phyloP scores from a whole-genome alignment of 192 early-diverging fungal species.

The Coemansia sp. region DNA sequence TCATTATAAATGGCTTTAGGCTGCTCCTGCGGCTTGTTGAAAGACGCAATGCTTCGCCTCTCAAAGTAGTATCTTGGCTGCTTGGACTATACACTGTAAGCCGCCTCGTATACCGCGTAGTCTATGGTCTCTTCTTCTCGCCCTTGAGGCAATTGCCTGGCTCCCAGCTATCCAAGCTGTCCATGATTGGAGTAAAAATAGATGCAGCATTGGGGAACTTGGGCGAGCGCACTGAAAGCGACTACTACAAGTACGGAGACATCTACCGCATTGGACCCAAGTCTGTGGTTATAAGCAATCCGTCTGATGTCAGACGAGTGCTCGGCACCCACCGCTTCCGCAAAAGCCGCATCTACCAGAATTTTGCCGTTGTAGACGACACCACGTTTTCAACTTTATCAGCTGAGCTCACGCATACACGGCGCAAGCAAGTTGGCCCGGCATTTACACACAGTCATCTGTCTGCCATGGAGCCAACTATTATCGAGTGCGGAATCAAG shows the following conservation, averaged over 20 bases:
- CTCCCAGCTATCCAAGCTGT: constrained; percentile 13
- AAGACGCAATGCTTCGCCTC: background rate
- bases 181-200: constrained; percentile 6
- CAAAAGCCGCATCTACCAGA: constrained; percentile 29
- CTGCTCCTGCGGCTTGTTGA: background rate
- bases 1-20: constrained; percentile 1
- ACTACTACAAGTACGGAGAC: constrained; percentile 37
- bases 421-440: constrained; percentile 28
- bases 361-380: constrained; percentile 13
- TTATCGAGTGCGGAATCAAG: constrained; percentile 25
- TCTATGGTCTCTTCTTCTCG: constrained; percentile 27
- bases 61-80: constrained; percentile 5
- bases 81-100: constrained; percentile 2
- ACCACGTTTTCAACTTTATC: constrained; percentile 27
- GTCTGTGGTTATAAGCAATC: constrained; percentile 25
- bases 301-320: constrained; percentile 18
- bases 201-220: constrained; percentile 11
- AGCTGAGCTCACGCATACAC: constrained; percentile 14
- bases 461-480: constrained; percentile 29
- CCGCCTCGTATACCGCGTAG: constrained; percentile 6
- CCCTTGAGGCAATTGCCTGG: constrained; percentile 33
- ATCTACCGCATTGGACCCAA: constrained; percentile 30
- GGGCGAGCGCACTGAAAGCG: constrained; percentile 9
- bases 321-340: constrained; percentile 23
- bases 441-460: constrained; percentile 27